These are phyloP conservation scores for Alternaria consortialis DNA, from an alignment of 2,329 filamentous ascomycete species.

Conservation along the genomic window DNA sequence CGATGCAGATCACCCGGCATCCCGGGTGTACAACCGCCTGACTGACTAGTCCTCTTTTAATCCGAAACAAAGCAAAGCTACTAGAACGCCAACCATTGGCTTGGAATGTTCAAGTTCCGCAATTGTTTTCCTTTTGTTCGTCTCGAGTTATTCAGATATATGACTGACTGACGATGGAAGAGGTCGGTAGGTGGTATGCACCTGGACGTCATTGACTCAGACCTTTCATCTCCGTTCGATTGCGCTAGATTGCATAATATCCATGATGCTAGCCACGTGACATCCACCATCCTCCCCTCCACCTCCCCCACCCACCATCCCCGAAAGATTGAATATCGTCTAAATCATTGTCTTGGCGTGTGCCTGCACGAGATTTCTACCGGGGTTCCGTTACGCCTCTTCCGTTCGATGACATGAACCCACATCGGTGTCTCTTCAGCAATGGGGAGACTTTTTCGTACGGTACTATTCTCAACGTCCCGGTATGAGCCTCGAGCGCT, in stretches of 20 bases:
- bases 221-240: not conserved
- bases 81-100: not conserved
- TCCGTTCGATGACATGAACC: not conserved
- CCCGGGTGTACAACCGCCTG: slow-evolving; percentile 4
- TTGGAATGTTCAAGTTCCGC: not conserved
- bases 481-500: too few species aligned
- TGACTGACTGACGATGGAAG: not conserved
- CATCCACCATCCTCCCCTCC: too few species aligned
- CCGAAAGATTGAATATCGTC: too few species aligned
- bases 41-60: not conserved
- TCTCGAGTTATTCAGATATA: not conserved
- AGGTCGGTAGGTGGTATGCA: slow-evolving; percentile 6
- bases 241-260: slow-evolving; percentile 15
- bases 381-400: slow-evolving; percentile 5
- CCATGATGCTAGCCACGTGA: too few species aligned
- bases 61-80: slow-evolving; percentile 20
- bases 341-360: too few species aligned
- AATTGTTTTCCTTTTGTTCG: not conserved
- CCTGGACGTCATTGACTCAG: slow-evolving; percentile 16
- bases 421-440: too few species aligned
- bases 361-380: too few species aligned
- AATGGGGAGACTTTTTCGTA: too few species aligned
- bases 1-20: slow-evolving; percentile 13
- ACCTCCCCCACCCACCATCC: too few species aligned
- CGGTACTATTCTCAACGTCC: too few species aligned